Evolutionary conservation across 2,329 filamentous ascomycete species (phyloP).

Genomic region (Rosellinia necatrix): DNA sequence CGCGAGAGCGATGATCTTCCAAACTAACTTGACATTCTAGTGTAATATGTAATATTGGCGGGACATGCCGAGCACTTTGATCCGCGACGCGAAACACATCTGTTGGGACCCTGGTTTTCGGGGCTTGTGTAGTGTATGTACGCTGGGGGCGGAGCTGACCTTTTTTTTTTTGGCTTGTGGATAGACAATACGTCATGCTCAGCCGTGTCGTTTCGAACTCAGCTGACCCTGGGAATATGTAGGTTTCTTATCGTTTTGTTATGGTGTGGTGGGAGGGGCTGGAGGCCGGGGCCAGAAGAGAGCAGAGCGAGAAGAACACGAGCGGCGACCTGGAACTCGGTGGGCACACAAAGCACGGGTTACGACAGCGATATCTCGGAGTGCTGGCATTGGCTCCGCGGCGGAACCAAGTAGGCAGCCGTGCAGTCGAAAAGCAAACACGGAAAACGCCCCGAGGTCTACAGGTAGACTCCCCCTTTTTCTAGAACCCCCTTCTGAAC

Average conservation of each 20-base stretch:
- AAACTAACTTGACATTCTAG: background rate
- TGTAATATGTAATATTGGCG: background rate
- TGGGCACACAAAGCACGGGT: slow-evolving; percentile 6
- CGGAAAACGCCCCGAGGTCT: background rate
- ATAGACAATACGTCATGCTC: background rate
- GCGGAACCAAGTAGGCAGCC: slow-evolving; percentile 8
- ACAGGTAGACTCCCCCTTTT: background rate
- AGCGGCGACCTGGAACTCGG: background rate
- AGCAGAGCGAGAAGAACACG: too few species aligned
- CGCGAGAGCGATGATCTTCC: background rate
- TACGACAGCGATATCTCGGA: slow-evolving; percentile 14
- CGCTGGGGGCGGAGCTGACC: too few species aligned
- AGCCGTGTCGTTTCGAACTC: background rate
- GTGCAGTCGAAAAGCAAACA: slow-evolving; percentile 17
- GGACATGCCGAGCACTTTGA: too few species aligned
- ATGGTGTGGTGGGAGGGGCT: background rate
- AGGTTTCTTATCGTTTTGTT: slow-evolving; percentile 9
- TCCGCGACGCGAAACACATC: too few species aligned
- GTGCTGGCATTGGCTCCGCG: slow-evolving; percentile 16
- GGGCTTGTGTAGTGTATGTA: too few species aligned
- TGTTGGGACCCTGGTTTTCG: too few species aligned
- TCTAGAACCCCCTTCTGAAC: background rate
- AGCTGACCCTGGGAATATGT: background rate
- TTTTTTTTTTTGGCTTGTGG: background rate
- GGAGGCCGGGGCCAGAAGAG: background rate